Conservation (phyloP, 2,329 filamentous ascomycete genomes). For the Capronia americana region DNA sequence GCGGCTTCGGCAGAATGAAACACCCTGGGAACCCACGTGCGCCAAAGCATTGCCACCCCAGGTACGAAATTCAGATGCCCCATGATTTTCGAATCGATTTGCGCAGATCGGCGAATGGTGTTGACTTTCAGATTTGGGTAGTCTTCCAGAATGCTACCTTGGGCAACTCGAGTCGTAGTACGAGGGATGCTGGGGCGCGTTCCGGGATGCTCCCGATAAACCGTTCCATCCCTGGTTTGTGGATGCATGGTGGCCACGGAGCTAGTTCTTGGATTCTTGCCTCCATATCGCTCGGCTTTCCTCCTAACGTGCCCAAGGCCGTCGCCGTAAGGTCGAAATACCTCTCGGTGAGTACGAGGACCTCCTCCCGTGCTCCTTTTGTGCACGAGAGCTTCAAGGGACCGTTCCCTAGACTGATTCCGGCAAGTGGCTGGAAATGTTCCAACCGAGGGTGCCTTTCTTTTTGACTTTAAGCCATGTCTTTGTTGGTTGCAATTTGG, state of each 20-base stretch:
- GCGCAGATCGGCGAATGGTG: slow-evolving; percentile 2
- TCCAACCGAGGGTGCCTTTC: neutral
- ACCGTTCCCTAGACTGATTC: neutral
- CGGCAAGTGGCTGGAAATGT: neutral
- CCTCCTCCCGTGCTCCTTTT: slow-evolving; percentile 2
- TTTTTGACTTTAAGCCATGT: slow-evolving; percentile 4
- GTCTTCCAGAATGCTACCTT: slow-evolving; percentile 31
- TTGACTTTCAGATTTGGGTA: slow-evolving; percentile 14
- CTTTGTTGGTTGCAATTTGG: neutral
- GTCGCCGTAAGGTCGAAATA: neutral
- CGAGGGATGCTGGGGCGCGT: neutral
- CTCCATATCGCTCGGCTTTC: neutral
- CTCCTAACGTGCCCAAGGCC: neutral
- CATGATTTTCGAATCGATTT: slow-evolving; percentile 1
- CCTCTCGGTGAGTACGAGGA: neutral
- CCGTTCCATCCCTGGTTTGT: neutral
- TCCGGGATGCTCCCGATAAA: neutral
- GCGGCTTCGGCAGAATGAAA: neutral
- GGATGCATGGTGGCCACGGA: neutral
- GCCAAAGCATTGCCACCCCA: neutral
- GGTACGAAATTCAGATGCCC: neutral
- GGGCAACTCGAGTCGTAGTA: neutral
- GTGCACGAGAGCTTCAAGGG: neutral
- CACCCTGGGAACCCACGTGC: slow-evolving; percentile 19
- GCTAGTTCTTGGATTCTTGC: neutral